A percentile compares a stretch with the other conserved stretches of the same genome.
Conservation (phyloP, 2,329 filamentous ascomycete species). For the Venturia effusa region DNA sequence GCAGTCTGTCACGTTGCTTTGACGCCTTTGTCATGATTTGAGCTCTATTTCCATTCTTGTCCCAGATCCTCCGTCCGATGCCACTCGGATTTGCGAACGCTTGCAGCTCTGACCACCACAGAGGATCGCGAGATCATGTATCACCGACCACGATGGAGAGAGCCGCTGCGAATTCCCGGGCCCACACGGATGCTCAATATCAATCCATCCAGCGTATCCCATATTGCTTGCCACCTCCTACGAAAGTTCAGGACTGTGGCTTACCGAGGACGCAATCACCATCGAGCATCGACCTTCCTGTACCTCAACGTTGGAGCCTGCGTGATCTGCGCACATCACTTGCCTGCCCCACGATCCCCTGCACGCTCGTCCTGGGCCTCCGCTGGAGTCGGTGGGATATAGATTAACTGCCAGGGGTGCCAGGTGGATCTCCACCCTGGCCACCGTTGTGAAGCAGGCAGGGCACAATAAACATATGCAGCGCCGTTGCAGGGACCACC, state of each 20-base stretch:
- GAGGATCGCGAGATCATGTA: not conserved
- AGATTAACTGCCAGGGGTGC: constrained; percentile 6
- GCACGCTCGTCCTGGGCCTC: not conserved
- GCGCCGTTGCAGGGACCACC: constrained; percentile 7
- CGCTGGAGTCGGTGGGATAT: constrained; percentile 5
- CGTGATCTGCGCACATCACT: constrained; percentile 6
- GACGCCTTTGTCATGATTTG: not conserved
- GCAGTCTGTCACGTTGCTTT: not conserved
- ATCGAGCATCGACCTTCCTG: not conserved
- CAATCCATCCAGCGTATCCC: not conserved
- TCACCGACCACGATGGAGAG: not conserved
- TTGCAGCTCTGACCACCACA: not conserved
- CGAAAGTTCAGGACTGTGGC: not conserved
- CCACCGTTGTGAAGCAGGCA: constrained; percentile 8
- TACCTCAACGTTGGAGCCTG: constrained; percentile 2
- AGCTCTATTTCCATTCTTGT: constrained; percentile 1
- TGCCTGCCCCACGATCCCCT: not conserved
- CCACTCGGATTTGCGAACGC: not conserved
- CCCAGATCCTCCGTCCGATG: too few species aligned
- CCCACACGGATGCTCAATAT: not conserved
- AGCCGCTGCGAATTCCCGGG: not conserved
- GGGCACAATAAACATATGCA: constrained; percentile 8
- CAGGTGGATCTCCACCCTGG: constrained; percentile 7
- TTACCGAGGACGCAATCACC: constrained; percentile 1
- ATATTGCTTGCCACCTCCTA: not conserved